Conservation (phyloP, 1,284 basidiomycete species). For the Ganoderma leucocontextum region DNA sequence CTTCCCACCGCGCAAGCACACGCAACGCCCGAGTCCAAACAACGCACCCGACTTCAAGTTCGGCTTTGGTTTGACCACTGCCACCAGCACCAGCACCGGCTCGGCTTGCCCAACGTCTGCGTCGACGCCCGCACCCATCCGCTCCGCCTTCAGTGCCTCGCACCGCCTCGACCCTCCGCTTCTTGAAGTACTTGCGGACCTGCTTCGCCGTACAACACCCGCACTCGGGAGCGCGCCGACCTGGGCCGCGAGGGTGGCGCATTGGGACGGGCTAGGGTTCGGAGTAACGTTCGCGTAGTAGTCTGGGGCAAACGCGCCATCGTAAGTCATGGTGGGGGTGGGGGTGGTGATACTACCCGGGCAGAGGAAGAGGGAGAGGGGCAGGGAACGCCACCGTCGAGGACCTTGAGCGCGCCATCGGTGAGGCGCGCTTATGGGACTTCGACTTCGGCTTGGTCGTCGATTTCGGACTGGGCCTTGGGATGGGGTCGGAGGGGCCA, state of each 20-base stretch:
- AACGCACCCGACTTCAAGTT: background rate
- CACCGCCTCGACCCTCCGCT: background rate
- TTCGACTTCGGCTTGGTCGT: background rate
- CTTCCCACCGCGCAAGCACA: background rate
- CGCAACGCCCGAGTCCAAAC: background rate
- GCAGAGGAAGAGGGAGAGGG: background rate
- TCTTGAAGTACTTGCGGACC: slow-evolving; percentile 2
- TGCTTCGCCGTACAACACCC: slow-evolving; percentile 1
- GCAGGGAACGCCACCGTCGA: background rate
- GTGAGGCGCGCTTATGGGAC: too few species aligned
- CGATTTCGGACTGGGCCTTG: background rate
- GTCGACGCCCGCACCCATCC: background rate
- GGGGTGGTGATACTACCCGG: too few species aligned
- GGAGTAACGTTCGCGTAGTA: background rate
- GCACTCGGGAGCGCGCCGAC: background rate
- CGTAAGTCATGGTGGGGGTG: too few species aligned
- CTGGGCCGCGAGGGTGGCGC: background rate
- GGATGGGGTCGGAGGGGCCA: background rate
- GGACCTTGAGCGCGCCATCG: background rate
- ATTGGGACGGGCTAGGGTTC: background rate
- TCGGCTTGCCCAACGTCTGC: background rate
- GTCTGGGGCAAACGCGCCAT: background rate
- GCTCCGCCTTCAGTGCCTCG: background rate
- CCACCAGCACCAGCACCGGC: background rate
- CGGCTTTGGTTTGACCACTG: background rate